Percentiles rank a stretch among this genome's conserved stretches.
These are phyloP conservation scores for Xylaria sp. DNA, from an alignment of 2,329 filamentous ascomycete genomes.

Conservation along the genomic window DNA sequence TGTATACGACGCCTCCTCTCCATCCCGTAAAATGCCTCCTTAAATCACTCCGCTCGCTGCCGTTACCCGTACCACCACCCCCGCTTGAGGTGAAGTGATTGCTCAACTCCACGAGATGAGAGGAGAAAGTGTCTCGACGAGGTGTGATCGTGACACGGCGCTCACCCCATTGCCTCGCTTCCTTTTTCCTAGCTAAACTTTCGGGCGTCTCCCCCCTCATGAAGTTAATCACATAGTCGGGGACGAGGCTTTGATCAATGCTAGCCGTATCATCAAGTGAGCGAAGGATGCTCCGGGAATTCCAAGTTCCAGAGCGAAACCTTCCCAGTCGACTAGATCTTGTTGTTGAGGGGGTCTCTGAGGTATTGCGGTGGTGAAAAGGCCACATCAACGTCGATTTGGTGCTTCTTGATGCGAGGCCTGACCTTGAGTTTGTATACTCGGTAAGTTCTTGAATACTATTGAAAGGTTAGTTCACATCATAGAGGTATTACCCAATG, in stretches of 20 bases:
- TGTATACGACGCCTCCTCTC: constrained; percentile 60
- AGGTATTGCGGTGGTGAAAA: constrained; percentile 47
- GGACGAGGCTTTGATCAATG: constrained; percentile 60
- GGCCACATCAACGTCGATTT: constrained; percentile 49
- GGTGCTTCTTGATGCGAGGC: constrained; percentile 43
- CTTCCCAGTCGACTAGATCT: constrained; percentile 44
- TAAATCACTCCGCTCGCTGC: constrained; percentile 48
- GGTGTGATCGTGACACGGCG: constrained; percentile 50
- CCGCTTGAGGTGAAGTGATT: constrained; percentile 47
- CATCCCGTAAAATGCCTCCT: constrained; percentile 56
- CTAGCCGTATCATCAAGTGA: constrained; percentile 48
- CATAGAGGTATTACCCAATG: constrained; percentile 30
- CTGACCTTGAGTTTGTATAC: constrained; percentile 45
- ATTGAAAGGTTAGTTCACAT: constrained; percentile 40
- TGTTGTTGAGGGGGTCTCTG: constrained; percentile 45
- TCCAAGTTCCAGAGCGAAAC: constrained; percentile 44
- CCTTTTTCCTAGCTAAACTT: constrained; percentile 59
- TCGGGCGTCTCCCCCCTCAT: constrained; percentile 67
- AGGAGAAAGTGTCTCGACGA: constrained; percentile 48
- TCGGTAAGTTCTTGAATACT: constrained; percentile 46
- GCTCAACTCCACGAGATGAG: constrained; percentile 53
- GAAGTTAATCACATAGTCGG: constrained; percentile 67
- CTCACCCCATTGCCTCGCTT: constrained; percentile 51
- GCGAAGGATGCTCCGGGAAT: constrained; percentile 46
- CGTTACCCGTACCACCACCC: constrained; percentile 41